These are phyloP conservation scores for Calocybe indica DNA, from an alignment of 768 basidiomycete species.

Conservation along the genomic window DNA sequence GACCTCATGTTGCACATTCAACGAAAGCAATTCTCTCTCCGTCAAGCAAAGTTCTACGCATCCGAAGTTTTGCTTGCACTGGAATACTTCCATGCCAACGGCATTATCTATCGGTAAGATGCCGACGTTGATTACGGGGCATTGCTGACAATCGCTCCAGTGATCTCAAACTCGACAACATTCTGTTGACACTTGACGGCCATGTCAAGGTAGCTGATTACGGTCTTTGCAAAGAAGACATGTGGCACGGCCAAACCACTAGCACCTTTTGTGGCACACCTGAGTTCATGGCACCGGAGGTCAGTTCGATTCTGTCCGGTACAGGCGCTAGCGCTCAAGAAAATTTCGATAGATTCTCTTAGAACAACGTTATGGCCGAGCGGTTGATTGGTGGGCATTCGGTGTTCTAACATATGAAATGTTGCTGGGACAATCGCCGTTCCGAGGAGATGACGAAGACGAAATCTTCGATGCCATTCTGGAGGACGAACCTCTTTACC, in stretches of 20 bases:
- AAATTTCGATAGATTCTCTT: conserved; percentile 72
- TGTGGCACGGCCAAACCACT: conserved; percentile 95
- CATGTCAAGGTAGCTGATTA: conserved; percentile 99
- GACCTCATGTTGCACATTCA: conserved; percentile 99
- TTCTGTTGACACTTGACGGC: conserved; percentile 91
- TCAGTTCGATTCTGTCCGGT: conserved; percentile 24
- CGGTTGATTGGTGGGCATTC: conserved; percentile 99
- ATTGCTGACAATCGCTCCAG: conserved; percentile 31
- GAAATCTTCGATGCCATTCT: conserved; percentile 99
- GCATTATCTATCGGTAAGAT: conserved; percentile 94
- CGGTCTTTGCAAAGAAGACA: conserved; percentile 98
- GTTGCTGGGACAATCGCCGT: conserved; percentile 97
- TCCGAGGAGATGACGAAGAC: conserved; percentile 98
- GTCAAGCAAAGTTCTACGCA: conserved; percentile 98
- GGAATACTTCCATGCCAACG: conserved; percentile 97
- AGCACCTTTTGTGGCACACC: conserved; percentile 99
- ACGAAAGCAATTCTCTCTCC: conserved; percentile 96
- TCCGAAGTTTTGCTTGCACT: conserved; percentile 92
- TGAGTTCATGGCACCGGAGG: conserved; percentile 99
- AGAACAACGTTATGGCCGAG: conserved; percentile 98
- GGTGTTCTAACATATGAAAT: conserved; percentile 99
- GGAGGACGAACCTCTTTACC: conserved; percentile 97
- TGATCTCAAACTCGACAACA: conserved; percentile 97
- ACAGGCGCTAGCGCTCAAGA: background rate
- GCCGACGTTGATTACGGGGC: background rate